These are phyloP conservation scores for Diphasiastrum complanatum DNA, from an alignment of 83 land plant genomes.

Conservation along the genomic window DNA sequence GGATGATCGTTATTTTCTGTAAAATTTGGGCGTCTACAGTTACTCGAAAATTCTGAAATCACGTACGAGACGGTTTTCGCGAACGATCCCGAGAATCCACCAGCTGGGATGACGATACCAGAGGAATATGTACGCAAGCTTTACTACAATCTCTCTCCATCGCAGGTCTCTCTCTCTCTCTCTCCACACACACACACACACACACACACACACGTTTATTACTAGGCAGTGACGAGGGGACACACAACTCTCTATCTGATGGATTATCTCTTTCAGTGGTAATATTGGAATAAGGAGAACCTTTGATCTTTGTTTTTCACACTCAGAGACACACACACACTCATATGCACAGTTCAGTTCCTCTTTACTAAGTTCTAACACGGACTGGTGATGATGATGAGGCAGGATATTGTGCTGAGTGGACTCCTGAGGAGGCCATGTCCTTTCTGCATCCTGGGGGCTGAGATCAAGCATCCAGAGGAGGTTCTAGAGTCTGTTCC, in stretches of 20 bases:
- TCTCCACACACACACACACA: too few relatives aligned
- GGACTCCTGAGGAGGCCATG: conserved; percentile 34
- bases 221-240: too few relatives aligned
- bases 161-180: not conserved
- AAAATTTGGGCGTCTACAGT: too few relatives aligned
- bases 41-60: too few relatives aligned
- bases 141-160: not conserved
- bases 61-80: too few relatives aligned
- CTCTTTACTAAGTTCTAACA: not conserved
- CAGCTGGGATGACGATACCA: not conserved
- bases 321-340: not conserved
- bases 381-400: too few relatives aligned
- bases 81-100: not conserved
- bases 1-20: too few relatives aligned
- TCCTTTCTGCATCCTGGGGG: conserved; percentile 2
- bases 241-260: too few relatives aligned
- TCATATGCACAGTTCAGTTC: not conserved
- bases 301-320: not conserved
- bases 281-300: too few relatives aligned
- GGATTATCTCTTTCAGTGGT: too few relatives aligned
- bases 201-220: too few relatives aligned
- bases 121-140: not conserved
- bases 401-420: too few relatives aligned
- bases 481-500: conserved; percentile 25
- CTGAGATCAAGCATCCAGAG: conserved; percentile 11